A percentile compares a stretch with the other conserved stretches of the same genome.
Conservation (phyloP, 495 filamentous ascomycete genomes). For the Penicillium bovifimosum region DNA sequence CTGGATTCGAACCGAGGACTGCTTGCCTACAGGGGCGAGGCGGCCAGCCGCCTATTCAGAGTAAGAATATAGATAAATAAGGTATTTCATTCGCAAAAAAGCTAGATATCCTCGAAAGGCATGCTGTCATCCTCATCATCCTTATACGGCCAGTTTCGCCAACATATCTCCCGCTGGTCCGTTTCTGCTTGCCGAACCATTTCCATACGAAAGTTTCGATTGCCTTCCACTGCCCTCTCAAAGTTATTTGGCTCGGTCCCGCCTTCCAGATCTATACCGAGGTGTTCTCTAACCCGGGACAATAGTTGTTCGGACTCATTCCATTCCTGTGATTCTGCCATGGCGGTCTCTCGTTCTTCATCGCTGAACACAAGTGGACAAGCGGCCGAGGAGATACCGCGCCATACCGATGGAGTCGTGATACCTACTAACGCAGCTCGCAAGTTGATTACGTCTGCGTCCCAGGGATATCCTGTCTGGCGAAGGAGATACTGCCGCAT, state of each 20-base stretch:
- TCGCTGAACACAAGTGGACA: constrained; percentile 28
- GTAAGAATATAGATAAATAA: too few relatives aligned
- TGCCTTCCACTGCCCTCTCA: constrained; percentile 17
- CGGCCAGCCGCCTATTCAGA: too few relatives aligned
- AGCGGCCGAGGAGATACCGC: constrained; percentile 16
- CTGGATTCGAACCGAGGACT: too few relatives aligned
- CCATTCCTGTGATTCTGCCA: constrained; percentile 31
- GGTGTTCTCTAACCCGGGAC: constrained; percentile 21
- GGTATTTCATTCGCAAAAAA: constrained; percentile 3
- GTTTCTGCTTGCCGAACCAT: constrained; percentile 20
- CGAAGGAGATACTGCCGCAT: constrained; percentile 32
- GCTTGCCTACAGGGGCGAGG: too few relatives aligned
- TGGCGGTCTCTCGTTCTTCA: constrained; percentile 25
- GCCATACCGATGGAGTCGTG: constrained; percentile 27
- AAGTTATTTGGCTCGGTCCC: constrained; percentile 26
- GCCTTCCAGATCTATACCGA: constrained; percentile 24
- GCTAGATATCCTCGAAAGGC: constrained; percentile 7
- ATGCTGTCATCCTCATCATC: constrained; percentile 20
- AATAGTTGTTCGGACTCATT: constrained; percentile 33
- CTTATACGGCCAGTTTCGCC: constrained; percentile 32
- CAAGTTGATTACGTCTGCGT: constrained; percentile 33
- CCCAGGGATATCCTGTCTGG: constrained; percentile 33
- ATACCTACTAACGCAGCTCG: constrained; percentile 32
- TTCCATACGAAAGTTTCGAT: constrained; percentile 18
- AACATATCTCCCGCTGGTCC: constrained; percentile 18